Conservation (phyloP, 441 rosid genomes). For the Adansonia rubrostipa region DNA sequence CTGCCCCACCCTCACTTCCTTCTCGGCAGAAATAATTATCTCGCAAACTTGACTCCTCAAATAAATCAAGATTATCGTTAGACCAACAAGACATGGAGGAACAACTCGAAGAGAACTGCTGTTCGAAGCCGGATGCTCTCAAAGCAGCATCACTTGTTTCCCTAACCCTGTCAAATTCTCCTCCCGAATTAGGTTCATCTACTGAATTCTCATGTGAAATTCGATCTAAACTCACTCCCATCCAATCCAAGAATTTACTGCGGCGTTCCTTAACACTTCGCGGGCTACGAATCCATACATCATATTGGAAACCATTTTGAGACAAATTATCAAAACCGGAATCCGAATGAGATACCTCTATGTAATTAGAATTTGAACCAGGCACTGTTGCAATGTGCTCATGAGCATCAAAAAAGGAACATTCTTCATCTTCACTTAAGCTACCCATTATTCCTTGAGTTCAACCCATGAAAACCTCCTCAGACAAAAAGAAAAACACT, state of each 20-base stretch:
- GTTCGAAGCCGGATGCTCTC: constrained; percentile 43
- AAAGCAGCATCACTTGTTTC: constrained; percentile 50
- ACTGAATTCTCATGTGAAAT: constrained; percentile 25
- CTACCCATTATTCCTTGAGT: constrained; percentile 55
- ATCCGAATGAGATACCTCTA: constrained; percentile 32
- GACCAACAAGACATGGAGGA: constrained; percentile 41
- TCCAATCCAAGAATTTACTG: constrained; percentile 68
- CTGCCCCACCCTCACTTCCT: constrained; percentile 42
- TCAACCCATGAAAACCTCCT: constrained; percentile 76
- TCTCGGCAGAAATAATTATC: constrained; percentile 39
- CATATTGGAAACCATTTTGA: constrained; percentile 44
- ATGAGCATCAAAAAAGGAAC: constrained; percentile 69
- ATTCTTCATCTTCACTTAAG: constrained; percentile 58
- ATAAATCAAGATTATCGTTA: constrained; percentile 41
- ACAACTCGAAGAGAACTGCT: constrained; percentile 43
- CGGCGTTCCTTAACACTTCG: constrained; percentile 75
- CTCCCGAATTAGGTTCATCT: constrained; percentile 36
- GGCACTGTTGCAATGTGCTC: constrained; percentile 55
- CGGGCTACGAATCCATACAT: constrained; percentile 69
- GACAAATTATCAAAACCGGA: constrained; percentile 25
- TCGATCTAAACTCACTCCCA: constrained; percentile 52
- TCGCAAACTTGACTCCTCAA: constrained; percentile 38
- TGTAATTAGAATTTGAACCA: constrained; percentile 35
- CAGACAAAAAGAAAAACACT: constrained; percentile 29
- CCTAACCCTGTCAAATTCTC: constrained; percentile 45